Percentiles rank a stretch among this genome's conserved stretches.
Conservation (phyloP, 768 basidiomycete genomes). For the Psilocybe azurescens region DNA sequence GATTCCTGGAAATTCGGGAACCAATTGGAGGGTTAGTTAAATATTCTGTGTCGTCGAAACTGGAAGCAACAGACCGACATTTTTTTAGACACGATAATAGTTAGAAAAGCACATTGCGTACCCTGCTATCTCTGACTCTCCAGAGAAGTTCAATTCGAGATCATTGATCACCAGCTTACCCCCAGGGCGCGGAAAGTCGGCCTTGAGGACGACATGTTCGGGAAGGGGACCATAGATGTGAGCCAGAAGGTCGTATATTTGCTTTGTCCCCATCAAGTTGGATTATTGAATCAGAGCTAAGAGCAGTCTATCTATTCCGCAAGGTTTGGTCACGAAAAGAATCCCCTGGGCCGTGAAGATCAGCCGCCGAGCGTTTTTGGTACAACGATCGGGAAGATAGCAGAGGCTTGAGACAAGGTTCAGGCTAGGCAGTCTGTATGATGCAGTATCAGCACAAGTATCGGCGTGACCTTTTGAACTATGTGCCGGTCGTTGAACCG, state of each 20-base stretch:
- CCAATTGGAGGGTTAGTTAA: slow-evolving; percentile 32
- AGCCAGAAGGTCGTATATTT: slow-evolving; percentile 11
- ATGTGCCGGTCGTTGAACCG: too few species aligned
- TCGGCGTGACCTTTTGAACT: too few species aligned
- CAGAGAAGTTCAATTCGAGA: slow-evolving; percentile 24
- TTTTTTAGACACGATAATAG: background rate
- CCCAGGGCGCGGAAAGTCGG: slow-evolving; percentile 23
- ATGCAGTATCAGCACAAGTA: too few species aligned
- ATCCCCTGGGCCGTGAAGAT: too few species aligned
- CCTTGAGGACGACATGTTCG: slow-evolving; percentile 25
- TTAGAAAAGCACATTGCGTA: slow-evolving; percentile 1
- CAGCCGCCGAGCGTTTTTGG: too few species aligned
- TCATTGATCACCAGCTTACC: slow-evolving; percentile 11
- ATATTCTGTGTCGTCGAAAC: slow-evolving; percentile 55
- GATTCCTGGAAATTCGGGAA: slow-evolving; percentile 13
- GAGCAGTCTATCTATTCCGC: too few species aligned
- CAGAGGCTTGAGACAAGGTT: too few species aligned
- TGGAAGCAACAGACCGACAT: slow-evolving; percentile 19
- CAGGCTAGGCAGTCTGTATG: too few species aligned
- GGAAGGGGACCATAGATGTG: slow-evolving; percentile 32
- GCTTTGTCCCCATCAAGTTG: slow-evolving; percentile 4
- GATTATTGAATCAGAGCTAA: background rate
- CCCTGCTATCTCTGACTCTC: slow-evolving; percentile 25
- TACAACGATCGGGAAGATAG: too few species aligned
- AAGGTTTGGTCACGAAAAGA: too few species aligned